These are phyloP conservation scores for Akanthomyces dipterigenus DNA, from an alignment of 2,329 filamentous ascomycete genomes.

Conservation along the genomic window DNA sequence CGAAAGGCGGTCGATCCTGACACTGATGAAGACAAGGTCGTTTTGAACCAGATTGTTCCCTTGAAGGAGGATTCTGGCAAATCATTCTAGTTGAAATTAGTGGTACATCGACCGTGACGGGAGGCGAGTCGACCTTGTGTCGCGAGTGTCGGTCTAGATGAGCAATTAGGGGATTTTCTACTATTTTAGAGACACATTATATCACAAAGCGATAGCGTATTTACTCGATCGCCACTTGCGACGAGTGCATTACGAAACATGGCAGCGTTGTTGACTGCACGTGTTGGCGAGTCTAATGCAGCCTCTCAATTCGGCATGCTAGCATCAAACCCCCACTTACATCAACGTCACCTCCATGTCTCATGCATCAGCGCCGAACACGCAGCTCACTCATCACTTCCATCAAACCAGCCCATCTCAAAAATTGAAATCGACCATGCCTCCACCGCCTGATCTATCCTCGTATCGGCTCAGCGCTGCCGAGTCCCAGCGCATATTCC, in stretches of 20 bases:
- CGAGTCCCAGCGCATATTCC: conserved; percentile 26
- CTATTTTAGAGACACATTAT: too few species aligned
- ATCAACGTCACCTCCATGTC: not conserved
- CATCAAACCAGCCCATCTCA: not conserved
- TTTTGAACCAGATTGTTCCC: conserved; percentile 82
- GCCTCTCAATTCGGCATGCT: not conserved
- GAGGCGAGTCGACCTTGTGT: too few species aligned
- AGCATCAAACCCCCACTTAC: not conserved
- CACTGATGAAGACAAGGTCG: conserved; percentile 57
- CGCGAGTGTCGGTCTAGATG: conserved; percentile 33
- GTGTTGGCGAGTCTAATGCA: not conserved
- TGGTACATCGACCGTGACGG: too few species aligned
- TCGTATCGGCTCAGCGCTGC: conserved; percentile 26
- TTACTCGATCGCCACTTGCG: too few species aligned
- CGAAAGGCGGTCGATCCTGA: conserved; percentile 65
- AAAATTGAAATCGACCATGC: not conserved
- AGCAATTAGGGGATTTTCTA: not conserved
- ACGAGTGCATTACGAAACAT: too few species aligned
- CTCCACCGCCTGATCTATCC: conserved; percentile 22
- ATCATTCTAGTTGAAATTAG: too few species aligned
- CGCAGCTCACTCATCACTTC: not conserved
- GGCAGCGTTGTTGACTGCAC: not conserved
- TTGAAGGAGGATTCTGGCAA: conserved; percentile 69
- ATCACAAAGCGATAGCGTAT: not conserved
- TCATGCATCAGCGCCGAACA: not conserved